Percentiles rank a stretch among this genome's conserved stretches.
Conservation (phyloP, 83 land plant species). For the Thuja plicata region DNA sequence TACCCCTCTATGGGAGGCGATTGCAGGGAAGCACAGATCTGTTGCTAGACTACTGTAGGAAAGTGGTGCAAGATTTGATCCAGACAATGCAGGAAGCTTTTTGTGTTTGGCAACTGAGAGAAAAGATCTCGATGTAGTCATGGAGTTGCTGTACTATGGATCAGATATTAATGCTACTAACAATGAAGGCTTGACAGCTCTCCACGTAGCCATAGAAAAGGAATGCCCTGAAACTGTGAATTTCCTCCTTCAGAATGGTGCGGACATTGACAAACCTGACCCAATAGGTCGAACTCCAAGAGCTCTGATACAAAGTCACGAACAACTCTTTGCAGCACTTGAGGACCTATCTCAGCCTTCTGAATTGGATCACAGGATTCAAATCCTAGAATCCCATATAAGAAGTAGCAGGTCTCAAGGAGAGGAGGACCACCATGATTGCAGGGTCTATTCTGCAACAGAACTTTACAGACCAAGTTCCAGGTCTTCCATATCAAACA, state of each 20-base stretch:
- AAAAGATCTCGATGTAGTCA: constrained; percentile 36
- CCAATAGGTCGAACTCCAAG: not conserved
- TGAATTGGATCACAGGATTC: constrained; percentile 1
- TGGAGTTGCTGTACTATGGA: constrained; percentile 51
- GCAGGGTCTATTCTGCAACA: not conserved
- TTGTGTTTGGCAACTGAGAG: constrained; percentile 52
- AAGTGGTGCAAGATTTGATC: constrained; percentile 36
- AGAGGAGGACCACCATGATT: not conserved
- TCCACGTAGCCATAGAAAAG: constrained; percentile 44
- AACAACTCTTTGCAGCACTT: constrained; percentile 1
- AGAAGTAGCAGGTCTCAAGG: not conserved
- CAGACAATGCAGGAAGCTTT: constrained; percentile 40
- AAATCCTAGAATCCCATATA: not conserved
- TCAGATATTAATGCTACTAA: constrained; percentile 33
- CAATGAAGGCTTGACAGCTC: constrained; percentile 33
- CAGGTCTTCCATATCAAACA: not conserved
- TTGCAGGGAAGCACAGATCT: constrained; percentile 40
- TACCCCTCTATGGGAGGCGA: constrained; percentile 54
- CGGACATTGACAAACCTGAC: constrained; percentile 18
- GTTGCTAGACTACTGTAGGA: constrained; percentile 44
- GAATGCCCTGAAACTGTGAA: constrained; percentile 34
- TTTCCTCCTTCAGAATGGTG: constrained; percentile 47
- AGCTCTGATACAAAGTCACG: not conserved
- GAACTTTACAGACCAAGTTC: not conserved
- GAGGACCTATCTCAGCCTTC: not conserved